phyloP scores from a whole-genome alignment of 805 yeast species.

The Barnettozyma wickerhamii region DNA sequence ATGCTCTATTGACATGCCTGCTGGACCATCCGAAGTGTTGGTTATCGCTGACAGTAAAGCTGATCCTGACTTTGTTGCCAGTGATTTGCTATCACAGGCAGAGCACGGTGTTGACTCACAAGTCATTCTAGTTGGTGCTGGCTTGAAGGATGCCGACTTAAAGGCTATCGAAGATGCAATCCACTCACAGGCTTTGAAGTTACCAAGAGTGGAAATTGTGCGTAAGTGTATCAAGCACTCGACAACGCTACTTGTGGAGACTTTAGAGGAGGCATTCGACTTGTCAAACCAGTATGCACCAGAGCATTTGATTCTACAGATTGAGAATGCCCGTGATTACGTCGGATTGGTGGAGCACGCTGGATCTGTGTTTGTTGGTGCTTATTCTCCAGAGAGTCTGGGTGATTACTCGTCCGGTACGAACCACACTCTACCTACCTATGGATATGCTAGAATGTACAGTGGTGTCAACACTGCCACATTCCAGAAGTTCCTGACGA shows the following conservation, averaged over 20 bases:
- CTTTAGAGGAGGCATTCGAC: slow-evolving; percentile 76
- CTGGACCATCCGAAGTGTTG: slow-evolving; percentile 97
- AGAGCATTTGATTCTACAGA: slow-evolving; percentile 92
- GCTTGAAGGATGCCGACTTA: slow-evolving; percentile 54
- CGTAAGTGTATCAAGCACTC: slow-evolving; percentile 92
- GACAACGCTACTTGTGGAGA: slow-evolving; percentile 63
- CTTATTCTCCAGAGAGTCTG: slow-evolving; percentile 94
- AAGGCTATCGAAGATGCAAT: slow-evolving; percentile 76
- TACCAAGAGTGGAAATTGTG: slow-evolving; percentile 92
- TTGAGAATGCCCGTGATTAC: slow-evolving; percentile 68
- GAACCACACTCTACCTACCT: slow-evolving; percentile 96
- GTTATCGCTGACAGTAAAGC: slow-evolving; percentile 89
- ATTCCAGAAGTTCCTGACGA: slow-evolving; percentile 90
- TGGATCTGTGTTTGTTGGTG: slow-evolving; percentile 95
- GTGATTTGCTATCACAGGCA: slow-evolving; percentile 94
- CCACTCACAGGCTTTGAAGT: slow-evolving; percentile 70
- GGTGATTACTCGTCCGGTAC: slow-evolving; percentile 99
- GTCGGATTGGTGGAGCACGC: slow-evolving; percentile 83
- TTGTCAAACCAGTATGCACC: slow-evolving; percentile 94
- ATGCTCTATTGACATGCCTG: slow-evolving; percentile 99
- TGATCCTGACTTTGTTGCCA: slow-evolving; percentile 95
- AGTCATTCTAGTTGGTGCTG: slow-evolving; percentile 86
- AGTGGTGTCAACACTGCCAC: slow-evolving; percentile 96
- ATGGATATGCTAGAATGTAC: slow-evolving; percentile 97
- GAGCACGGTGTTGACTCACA: slow-evolving; percentile 99